A percentile compares a stretch with the other conserved stretches of the same genome.
phyloP scores from a whole-genome alignment of 2,329 filamentous ascomycete genomes.

The Colletotrichum tanaceti region DNA sequence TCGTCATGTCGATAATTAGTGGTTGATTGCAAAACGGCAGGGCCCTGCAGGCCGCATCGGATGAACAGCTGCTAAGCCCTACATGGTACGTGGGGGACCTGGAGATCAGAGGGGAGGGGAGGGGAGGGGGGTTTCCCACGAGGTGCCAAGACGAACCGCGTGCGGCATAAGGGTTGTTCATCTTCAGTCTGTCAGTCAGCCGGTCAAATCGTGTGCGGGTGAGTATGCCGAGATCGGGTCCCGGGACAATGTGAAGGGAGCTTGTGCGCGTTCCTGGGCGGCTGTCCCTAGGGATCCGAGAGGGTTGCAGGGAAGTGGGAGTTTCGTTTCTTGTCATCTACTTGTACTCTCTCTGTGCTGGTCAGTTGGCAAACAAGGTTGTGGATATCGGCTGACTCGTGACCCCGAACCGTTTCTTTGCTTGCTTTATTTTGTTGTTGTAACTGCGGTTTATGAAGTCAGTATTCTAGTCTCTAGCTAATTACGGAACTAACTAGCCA shows the following conservation, averaged over 20 bases:
- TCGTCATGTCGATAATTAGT: neutral
- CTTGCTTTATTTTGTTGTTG: too few species aligned
- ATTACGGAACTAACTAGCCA: too few species aligned
- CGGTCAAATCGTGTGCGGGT: conserved; percentile 3
- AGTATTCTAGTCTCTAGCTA: too few species aligned
- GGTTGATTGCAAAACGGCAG: neutral
- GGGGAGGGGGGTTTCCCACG: conserved; percentile 12
- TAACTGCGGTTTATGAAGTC: too few species aligned
- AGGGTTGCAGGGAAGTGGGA: neutral
- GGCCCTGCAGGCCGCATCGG: conserved; percentile 8
- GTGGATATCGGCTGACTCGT: too few species aligned
- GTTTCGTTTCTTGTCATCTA: too few species aligned
- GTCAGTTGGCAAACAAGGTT: too few species aligned
- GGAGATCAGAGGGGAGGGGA: too few species aligned
- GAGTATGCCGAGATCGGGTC: neutral
- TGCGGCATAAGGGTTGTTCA: neutral
- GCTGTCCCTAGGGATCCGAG: neutral
- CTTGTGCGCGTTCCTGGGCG: neutral
- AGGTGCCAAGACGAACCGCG: conserved; percentile 16
- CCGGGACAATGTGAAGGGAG: neutral
- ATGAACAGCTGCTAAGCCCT: conserved; percentile 26
- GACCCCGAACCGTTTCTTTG: too few species aligned
- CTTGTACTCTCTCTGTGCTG: too few species aligned
- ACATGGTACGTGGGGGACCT: conserved; percentile 8
- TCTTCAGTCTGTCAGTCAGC: neutral